Evolutionary conservation across 2,329 filamentous ascomycete species (phyloP).

Genomic region (Monilinia vaccinii-corymbosi): DNA sequence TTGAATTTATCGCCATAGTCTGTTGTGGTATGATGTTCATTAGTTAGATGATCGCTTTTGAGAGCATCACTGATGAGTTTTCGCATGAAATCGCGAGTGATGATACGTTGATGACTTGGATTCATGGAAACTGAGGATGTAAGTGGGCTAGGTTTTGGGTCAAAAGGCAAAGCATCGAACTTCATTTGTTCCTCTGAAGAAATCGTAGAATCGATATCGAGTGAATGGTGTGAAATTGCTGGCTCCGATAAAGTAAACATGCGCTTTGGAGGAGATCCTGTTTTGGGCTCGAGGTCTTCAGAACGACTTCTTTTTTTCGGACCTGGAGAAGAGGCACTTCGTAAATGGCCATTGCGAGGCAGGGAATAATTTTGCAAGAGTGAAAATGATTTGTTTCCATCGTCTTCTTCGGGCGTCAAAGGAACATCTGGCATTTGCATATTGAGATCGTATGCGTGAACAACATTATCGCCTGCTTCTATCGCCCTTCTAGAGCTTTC

Average conservation of each 20-base stretch:
- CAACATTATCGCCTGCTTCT: constrained; percentile 66
- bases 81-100: constrained; percentile 26
- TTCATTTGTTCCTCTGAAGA: neutral
- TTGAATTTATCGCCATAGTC: constrained; percentile 25
- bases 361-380: neutral
- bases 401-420: constrained; percentile 21
- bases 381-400: constrained; percentile 8
- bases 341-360: neutral
- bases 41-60: constrained; percentile 21
- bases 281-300: constrained; percentile 18
- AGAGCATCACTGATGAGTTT: constrained; percentile 23
- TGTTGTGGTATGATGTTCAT: constrained; percentile 20
- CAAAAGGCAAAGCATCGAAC: neutral
- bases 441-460: constrained; percentile 66
- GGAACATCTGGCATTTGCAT: constrained; percentile 64
- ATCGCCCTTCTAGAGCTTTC: constrained; percentile 64
- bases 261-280: constrained; percentile 24
- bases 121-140: constrained; percentile 13
- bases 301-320: constrained; percentile 16
- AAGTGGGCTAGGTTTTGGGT: neutral
- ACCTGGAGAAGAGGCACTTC: neutral
- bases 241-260: constrained; percentile 21
- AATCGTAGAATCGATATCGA: neutral
- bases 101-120: constrained; percentile 20
- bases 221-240: constrained; percentile 8